Evolutionary conservation across 1,139 yeast genomes (phyloP).

Genomic region (Lodderomyces parapsilosis): DNA sequence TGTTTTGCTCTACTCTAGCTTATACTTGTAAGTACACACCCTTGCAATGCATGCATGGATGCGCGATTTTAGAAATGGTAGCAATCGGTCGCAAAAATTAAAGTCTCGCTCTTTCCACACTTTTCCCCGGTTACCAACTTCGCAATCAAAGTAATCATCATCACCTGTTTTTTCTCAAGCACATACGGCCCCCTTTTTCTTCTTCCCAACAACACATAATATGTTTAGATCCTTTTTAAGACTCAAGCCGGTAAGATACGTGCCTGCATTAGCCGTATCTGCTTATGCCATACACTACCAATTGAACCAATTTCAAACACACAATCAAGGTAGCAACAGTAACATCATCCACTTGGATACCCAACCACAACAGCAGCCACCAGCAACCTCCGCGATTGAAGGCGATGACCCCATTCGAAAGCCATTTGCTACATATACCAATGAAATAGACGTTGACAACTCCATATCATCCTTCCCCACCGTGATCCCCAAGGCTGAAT

Average conservation of each 20-base stretch:
- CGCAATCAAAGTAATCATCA: background rate
- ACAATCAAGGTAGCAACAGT: slow-evolving; percentile 3
- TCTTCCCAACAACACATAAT: background rate
- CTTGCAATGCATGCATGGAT: too few relatives aligned
- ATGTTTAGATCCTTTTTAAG: slow-evolving; percentile 6
- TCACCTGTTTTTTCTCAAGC: background rate
- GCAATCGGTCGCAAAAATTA: background rate
- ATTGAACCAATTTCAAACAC: background rate
- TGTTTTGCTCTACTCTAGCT: too few relatives aligned
- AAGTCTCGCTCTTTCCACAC: background rate
- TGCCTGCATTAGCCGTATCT: slow-evolving; percentile 10
- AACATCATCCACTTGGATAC: slow-evolving; percentile 8
- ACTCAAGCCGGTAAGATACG: slow-evolving; percentile 1
- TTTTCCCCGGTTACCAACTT: background rate
- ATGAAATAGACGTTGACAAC: slow-evolving; percentile 43
- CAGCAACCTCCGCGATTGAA: background rate
- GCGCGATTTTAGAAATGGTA: background rate
- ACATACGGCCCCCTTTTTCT: background rate
- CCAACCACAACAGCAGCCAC: slow-evolving; percentile 1
- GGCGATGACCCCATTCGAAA: background rate
- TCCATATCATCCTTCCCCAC: slow-evolving; percentile 54
- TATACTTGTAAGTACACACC: background rate
- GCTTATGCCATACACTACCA: slow-evolving; percentile 7
- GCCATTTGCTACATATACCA: slow-evolving; percentile 2
- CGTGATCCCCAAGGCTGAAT: slow-evolving; percentile 19